A percentile compares a stretch with the other conserved stretches of the same genome.
Conservation (phyloP, 208 protist species). For the Borovskyia barvae region DNA sequence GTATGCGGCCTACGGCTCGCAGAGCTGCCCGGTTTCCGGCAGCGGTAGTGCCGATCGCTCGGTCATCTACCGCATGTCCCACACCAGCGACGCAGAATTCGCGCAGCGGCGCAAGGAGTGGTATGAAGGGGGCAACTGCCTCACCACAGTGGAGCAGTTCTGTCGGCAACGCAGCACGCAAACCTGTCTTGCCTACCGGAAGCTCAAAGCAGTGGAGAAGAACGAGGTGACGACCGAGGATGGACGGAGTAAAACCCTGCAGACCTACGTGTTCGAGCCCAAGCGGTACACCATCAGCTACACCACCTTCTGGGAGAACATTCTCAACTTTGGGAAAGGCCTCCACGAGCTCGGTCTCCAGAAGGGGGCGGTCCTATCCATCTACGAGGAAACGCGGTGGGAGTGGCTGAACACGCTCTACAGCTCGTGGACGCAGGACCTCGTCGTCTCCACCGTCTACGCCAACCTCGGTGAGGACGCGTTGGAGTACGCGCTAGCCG, state of each 20-base stretch:
- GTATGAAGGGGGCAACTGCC: slow-evolving; percentile 38
- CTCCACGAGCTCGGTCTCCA: slow-evolving; percentile 56
- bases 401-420: slow-evolving; percentile 75
- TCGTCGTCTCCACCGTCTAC: slow-evolving; percentile 80
- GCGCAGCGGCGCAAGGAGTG: slow-evolving; percentile 36
- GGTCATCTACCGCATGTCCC: slow-evolving; percentile 65
- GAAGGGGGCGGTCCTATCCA: slow-evolving; percentile 42
- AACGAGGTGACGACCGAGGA: slow-evolving; percentile 26
- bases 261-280: slow-evolving; percentile 66
- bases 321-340: slow-evolving; percentile 50
- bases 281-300: slow-evolving; percentile 59
- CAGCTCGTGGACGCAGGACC: slow-evolving; percentile 54
- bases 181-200: slow-evolving; percentile 56
- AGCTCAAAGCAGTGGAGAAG: slow-evolving; percentile 41
- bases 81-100: slow-evolving; percentile 44
- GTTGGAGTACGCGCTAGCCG: slow-evolving; percentile 70
- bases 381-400: slow-evolving; percentile 87
- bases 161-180: slow-evolving; percentile 47
- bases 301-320: slow-evolving; percentile 40
- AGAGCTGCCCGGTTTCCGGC: slow-evolving; percentile 32
- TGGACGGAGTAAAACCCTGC: slow-evolving; percentile 45
- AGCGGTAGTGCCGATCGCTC: slow-evolving; percentile 44
- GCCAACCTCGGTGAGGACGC: slow-evolving; percentile 83
- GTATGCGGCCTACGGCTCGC: slow-evolving; percentile 40
- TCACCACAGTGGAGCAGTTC: slow-evolving; percentile 31